Conservation (phyloP, 2,329 filamentous ascomycete genomes). For the Diaporthe sp. region DNA sequence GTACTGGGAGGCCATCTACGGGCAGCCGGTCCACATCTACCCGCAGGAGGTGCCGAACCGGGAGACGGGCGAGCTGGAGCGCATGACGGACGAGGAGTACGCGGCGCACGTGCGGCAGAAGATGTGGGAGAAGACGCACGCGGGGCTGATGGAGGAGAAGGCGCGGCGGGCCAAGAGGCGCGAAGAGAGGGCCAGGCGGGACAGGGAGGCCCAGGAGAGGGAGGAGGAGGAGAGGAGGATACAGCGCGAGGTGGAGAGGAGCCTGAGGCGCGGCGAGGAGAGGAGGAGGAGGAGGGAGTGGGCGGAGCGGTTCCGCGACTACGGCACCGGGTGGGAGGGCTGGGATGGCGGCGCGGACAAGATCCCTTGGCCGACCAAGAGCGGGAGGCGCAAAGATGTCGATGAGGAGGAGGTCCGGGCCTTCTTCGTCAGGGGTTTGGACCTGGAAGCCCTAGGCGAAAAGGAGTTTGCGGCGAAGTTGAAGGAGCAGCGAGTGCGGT, state of each 20-base stretch:
- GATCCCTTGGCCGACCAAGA: slow-evolving; percentile 81
- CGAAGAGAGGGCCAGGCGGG: slow-evolving; percentile 76
- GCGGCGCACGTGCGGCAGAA: slow-evolving; percentile 84
- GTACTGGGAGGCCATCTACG: slow-evolving; percentile 98
- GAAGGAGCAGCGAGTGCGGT: slow-evolving; percentile 89
- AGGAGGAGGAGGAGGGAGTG: slow-evolving; percentile 68
- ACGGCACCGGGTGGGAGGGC: slow-evolving; percentile 72
- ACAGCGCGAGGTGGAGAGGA: slow-evolving; percentile 76
- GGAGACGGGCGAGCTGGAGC: slow-evolving; percentile 74
- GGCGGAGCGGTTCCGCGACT: slow-evolving; percentile 74
- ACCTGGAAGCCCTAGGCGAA: slow-evolving; percentile 59
- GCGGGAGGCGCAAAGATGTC: slow-evolving; percentile 69
- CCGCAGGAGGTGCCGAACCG: slow-evolving; percentile 58
- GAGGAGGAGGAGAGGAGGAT: slow-evolving; percentile 59
- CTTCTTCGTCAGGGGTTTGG: slow-evolving; percentile 73
- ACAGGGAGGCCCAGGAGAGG: slow-evolving; percentile 56
- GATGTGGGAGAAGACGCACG: slow-evolving; percentile 97
- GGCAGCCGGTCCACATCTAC: slow-evolving; percentile 92
- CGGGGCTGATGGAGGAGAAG: slow-evolving; percentile 84
- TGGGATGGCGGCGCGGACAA: slow-evolving; percentile 61
- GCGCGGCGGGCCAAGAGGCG: slow-evolving; percentile 58
- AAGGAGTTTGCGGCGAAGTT: slow-evolving; percentile 65
- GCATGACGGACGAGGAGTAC: slow-evolving; percentile 95
- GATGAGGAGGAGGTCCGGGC: slow-evolving; percentile 71
- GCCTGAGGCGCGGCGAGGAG: slow-evolving; percentile 75